Base-by-base conservation (phyloP, 306 rosid species). In the Oxytropis ochrocephala region DNA sequence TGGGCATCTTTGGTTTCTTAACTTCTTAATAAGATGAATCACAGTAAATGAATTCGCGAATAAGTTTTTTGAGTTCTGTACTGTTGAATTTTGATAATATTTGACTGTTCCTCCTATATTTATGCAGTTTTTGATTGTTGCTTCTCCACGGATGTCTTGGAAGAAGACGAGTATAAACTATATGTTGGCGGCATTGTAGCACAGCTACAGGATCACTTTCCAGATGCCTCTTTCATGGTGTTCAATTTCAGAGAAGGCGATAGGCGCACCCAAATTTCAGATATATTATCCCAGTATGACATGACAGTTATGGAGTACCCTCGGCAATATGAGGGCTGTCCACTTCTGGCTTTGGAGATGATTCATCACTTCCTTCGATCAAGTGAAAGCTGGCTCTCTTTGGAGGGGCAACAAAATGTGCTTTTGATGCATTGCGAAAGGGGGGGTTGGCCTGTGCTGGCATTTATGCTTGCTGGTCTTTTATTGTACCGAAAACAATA, bases 241-340 rank as follows among this genome's bases (percentile, higher is more conserved):
- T 87, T 94, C 78, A 90, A 94, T 84, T 94, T 94, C 76, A 90
- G 97, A 81, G 96, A 94, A 90, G 92, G 94, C 73, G 93, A 90
- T 55, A 88, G 67, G 72, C 89, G 91, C 56, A 88, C 92, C 78
- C 93, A 87, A 72, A 79, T 89, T 80, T 85, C 93, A 32, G 98
- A 94, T 50, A 79, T 88, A 18, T 59, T 94, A 78, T 80, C 98
- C 72, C 90, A 90, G 42, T 90, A 89, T 81, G 97, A 87, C 80
- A 94, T 94, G 97, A 94, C 97, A 59, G 96, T 94, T 49, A 94
- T 94, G 98, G 98, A 94, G 52, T 94, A 94, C 81, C 98, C 98
- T 77, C 92, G 91, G 66, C 89, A 93, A 68, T 90, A 86, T 24
- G 97, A 88, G 83, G 86, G 96, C 21, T 94, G 97, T 70, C 90